phyloP scores from a whole-genome alignment of 129 eudicot species.

The Artemisia annua region DNA sequence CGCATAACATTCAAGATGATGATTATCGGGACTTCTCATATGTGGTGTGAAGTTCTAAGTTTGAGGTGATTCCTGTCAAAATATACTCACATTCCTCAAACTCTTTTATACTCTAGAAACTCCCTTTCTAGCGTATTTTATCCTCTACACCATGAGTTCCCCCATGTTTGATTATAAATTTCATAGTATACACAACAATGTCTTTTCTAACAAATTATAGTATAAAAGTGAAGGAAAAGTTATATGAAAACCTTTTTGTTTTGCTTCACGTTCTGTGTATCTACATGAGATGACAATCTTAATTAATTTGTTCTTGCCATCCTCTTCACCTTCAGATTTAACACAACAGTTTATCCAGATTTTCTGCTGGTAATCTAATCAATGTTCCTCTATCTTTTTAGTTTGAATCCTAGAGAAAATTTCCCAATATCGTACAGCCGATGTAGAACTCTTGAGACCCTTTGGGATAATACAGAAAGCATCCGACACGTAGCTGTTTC shows the following conservation, averaged over 20 bases:
- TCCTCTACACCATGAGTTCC: conserved; percentile 7
- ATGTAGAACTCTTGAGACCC: conserved; percentile 38
- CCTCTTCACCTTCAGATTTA: background rate
- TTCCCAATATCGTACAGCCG: conserved; percentile 39
- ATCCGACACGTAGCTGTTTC: conserved; percentile 34
- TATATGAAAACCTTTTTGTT: background rate
- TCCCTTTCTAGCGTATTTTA: background rate
- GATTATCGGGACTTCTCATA: no score
- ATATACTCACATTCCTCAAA: no score
- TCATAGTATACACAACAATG: background rate
- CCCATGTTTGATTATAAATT: background rate
- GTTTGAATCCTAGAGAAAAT: conserved; percentile 28
- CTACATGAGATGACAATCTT: background rate
- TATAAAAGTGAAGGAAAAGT: background rate
- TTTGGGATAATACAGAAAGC: conserved; percentile 42
- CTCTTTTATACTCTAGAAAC: background rate
- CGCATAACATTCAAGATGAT: no score
- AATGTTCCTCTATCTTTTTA: conserved; percentile 7
- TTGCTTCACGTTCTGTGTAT: background rate
- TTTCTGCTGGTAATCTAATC: background rate
- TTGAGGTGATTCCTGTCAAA: no score
- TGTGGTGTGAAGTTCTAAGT: no score
- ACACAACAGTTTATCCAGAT: conserved; percentile 5
- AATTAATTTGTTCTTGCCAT: background rate
- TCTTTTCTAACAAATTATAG: background rate